A percentile compares a stretch with the other conserved stretches of the same genome.
Conservation (phyloP, 768 basidiomycete genomes). For the Sporobolomyces phaffii region DNA sequence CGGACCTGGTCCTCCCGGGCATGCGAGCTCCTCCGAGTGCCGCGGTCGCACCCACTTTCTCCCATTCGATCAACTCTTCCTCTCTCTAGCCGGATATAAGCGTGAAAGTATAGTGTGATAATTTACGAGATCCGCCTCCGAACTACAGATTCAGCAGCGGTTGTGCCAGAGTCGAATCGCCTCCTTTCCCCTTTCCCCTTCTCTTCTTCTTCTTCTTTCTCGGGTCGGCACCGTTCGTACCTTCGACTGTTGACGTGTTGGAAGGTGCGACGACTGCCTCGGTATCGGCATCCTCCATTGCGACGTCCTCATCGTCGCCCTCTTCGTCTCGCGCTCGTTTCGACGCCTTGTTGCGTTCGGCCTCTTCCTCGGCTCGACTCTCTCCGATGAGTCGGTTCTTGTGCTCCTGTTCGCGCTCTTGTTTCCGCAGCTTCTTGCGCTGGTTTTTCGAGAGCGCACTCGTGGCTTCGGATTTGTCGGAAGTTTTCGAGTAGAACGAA, state of each 20-base stretch:
- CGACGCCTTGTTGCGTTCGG: background rate
- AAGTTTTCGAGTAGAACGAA: constrained; percentile 1
- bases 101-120: too few species aligned
- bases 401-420: background rate
- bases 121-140: too few species aligned
- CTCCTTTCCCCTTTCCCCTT: constrained; percentile 5
- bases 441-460: constrained; percentile 26
- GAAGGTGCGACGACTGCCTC: too few species aligned
- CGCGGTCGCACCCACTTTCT: too few species aligned
- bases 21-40: too few species aligned
- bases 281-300: background rate
- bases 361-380: constrained; percentile 3
- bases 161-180: background rate
- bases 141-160: constrained; percentile 1
- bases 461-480: too few species aligned
- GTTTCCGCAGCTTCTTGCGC: constrained; percentile 29
- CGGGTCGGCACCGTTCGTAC: background rate
- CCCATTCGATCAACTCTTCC: too few species aligned
- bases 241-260: background rate
- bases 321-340: background rate
- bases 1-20: too few species aligned
- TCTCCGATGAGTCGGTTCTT: constrained; percentile 12
- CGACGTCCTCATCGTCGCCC: background rate
- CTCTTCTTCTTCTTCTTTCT: constrained; percentile 19
- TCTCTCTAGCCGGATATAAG: too few species aligned